phyloP scores from a whole-genome alignment of 768 basidiomycete species.

The Boletus rubroflammeus region DNA sequence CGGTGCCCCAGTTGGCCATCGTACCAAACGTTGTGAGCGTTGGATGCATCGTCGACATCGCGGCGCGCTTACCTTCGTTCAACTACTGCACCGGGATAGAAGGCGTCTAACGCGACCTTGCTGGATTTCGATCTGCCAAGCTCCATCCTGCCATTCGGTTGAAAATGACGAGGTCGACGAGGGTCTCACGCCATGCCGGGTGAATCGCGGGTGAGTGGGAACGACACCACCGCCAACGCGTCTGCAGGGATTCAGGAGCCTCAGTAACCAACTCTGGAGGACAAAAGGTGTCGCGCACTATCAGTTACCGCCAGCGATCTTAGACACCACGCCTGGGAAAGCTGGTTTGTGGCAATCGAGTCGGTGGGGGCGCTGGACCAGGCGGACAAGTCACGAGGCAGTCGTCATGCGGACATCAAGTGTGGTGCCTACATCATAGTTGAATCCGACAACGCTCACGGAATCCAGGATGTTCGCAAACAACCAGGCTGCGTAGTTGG shows the following conservation, averaged over 20 bases:
- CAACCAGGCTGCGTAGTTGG: not conserved
- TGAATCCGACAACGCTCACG: too few species aligned
- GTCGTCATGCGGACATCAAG: too few species aligned
- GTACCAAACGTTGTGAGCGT: not conserved
- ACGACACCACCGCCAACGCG: too few species aligned
- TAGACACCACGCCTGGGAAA: not conserved
- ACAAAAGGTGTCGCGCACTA: not conserved
- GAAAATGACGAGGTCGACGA: too few species aligned
- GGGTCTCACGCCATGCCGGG: too few species aligned
- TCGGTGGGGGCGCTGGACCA: not conserved
- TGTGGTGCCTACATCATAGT: too few species aligned
- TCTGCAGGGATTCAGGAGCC: not conserved
- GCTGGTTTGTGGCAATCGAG: not conserved
- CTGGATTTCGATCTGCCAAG: too few species aligned
- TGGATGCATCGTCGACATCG: not conserved
- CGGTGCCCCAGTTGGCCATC: too few species aligned
- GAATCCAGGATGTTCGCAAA: too few species aligned
- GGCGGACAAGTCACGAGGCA: not conserved
- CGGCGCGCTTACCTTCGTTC: not conserved
- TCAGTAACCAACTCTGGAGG: slow-evolving; percentile 20
- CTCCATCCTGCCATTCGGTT: too few species aligned
- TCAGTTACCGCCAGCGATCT: not conserved
- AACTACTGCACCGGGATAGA: not conserved
- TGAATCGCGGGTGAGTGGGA: too few species aligned
- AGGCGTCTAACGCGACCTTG: too few species aligned